phyloP scores from a whole-genome alignment of 768 basidiomycete genomes.

The Auricularia cornea region DNA sequence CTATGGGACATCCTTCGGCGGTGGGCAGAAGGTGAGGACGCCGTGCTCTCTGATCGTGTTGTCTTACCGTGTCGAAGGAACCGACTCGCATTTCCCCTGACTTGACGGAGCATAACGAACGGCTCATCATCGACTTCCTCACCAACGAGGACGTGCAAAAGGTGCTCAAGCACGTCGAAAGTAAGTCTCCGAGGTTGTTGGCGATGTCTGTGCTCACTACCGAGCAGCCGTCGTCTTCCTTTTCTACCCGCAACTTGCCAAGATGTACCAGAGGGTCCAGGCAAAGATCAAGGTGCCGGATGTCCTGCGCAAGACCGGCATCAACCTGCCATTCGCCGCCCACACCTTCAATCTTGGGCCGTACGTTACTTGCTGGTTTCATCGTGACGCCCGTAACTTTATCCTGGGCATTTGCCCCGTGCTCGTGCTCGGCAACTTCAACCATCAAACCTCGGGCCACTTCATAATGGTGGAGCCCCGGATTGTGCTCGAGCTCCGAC shows the following conservation, averaged over 20 bases:
- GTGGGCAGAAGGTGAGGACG: not conserved
- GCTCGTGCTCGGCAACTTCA: slow-evolving; percentile 21
- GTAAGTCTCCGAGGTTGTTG: not conserved
- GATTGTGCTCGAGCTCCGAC: slow-evolving; percentile 20
- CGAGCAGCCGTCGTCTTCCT: not conserved
- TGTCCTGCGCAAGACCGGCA: not conserved
- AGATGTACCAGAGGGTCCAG: not conserved
- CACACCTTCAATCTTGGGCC: slow-evolving; percentile 26
- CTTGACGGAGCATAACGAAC: not conserved
- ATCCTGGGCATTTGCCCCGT: slow-evolving; percentile 27
- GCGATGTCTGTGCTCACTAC: not conserved
- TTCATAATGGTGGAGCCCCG: slow-evolving; percentile 23
- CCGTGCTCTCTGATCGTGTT: not conserved
- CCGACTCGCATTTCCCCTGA: not conserved
- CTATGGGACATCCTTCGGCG: not conserved
- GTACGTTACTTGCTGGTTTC: slow-evolving; percentile 8
- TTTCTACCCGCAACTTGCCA: not conserved
- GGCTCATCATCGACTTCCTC: not conserved
- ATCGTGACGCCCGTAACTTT: slow-evolving; percentile 24
- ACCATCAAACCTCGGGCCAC: slow-evolving; percentile 23
- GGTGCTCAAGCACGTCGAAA: not conserved
- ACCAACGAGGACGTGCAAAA: not conserved
- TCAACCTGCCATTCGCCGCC: slow-evolving; percentile 20
- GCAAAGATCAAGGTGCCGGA: not conserved
- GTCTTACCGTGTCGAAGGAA: not conserved